A percentile compares a stretch with the other conserved stretches of the same genome.
Conservation (phyloP, 345 rosid genomes). For the Gossypioides kirkii region DNA sequence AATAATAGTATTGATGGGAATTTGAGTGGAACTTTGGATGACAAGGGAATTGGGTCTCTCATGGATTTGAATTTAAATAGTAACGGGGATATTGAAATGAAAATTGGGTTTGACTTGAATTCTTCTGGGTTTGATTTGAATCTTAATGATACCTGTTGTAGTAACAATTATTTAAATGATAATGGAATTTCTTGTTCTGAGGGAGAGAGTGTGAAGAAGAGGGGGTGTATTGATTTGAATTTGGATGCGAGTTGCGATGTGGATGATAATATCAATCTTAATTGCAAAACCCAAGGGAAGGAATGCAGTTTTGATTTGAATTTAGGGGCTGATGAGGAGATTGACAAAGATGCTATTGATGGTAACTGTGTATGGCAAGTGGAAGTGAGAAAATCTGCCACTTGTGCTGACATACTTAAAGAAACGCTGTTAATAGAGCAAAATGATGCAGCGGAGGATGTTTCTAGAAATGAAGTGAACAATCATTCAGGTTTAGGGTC, state of each 20-base stretch:
- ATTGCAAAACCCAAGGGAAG: constrained; percentile 33
- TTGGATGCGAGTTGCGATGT: constrained; percentile 54
- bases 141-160: constrained; percentile 34
- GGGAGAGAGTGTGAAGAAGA: constrained; percentile 28
- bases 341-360: constrained; percentile 29
- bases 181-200: constrained; percentile 17
- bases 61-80: constrained; percentile 35
- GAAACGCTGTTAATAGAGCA: constrained; percentile 24
- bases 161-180: constrained; percentile 7
- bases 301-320: constrained; percentile 78
- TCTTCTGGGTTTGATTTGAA: constrained; percentile 68
- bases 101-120: constrained; percentile 50
- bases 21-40: constrained; percentile 35
- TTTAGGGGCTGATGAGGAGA: constrained; percentile 49
- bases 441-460: constrained; percentile 21
- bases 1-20: constrained; percentile 26
- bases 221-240: constrained; percentile 68
- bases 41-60: constrained; percentile 15
- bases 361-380: constrained; percentile 21
- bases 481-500: constrained; percentile 34
- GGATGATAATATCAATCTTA: constrained; percentile 32
- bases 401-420: constrained; percentile 15
- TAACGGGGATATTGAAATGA: constrained; percentile 28
- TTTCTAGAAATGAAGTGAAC: constrained; percentile 29
- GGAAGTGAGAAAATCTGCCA: constrained; percentile 14